phyloP scores from a whole-genome alignment of 163 green algal species.

The Volvox carteri region DNA sequence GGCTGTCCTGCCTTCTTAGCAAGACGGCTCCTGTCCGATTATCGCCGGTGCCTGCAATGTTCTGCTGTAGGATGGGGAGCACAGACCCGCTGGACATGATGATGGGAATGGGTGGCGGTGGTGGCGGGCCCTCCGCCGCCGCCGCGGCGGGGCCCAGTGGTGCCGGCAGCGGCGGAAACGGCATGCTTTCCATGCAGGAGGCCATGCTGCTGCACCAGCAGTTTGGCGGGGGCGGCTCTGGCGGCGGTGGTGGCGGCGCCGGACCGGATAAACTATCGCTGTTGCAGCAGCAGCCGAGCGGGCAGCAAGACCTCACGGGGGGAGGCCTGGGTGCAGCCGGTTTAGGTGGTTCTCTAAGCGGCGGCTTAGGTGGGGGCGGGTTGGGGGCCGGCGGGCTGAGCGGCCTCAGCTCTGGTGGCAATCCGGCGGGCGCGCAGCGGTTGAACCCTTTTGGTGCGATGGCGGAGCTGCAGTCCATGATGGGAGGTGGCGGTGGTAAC shows the following conservation, averaged over 20 bases:
- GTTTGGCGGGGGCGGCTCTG: conserved; percentile 4
- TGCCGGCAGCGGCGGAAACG: conserved; percentile 13
- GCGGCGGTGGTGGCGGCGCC: background rate
- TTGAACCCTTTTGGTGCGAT: conserved; percentile 49
- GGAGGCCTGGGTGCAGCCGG: background rate
- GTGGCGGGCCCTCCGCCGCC: background rate
- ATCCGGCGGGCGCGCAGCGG: conserved; percentile 10
- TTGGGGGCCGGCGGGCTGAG: conserved; percentile 54
- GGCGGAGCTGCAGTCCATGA: conserved; percentile 45
- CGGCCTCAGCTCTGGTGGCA: conserved; percentile 4
- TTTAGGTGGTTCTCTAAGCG: background rate
- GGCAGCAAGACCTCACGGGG: conserved; percentile 28
- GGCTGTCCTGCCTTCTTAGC: no score
- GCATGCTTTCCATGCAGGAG: conserved; percentile 32
- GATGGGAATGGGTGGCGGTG: conserved; percentile 43
- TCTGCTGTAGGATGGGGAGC: conserved; percentile 15
- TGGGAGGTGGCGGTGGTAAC: conserved; percentile 21
- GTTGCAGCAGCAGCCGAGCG: conserved; percentile 33
- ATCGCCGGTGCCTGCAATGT: no score
- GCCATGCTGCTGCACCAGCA: conserved; percentile 55
- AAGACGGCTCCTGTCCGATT: no score
- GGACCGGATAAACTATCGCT: conserved; percentile 22
- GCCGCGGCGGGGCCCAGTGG: background rate
- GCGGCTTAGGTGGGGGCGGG: conserved; percentile 6
- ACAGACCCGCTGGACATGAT: conserved; percentile 42